A percentile compares a stretch with the other conserved stretches of the same genome.
phyloP scores from a whole-genome alignment of 2,329 filamentous ascomycete species.

The Colletotrichum cereale region DNA sequence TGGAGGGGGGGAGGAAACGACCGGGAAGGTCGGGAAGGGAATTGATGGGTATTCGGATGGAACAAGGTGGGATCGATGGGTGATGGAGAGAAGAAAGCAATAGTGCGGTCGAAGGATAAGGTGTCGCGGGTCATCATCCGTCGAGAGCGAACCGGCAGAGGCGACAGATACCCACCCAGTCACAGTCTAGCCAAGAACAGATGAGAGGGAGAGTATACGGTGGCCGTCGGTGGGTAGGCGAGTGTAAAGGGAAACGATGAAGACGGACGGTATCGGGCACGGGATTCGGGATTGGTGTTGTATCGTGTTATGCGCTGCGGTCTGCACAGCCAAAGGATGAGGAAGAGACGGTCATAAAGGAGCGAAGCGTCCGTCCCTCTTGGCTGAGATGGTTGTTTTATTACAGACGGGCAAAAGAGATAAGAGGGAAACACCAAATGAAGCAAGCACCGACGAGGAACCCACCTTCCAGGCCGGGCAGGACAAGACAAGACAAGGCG shows the following conservation, averaged over 20 bases:
- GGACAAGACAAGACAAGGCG: conserved; percentile 29
- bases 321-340: not conserved
- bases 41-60: not conserved
- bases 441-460: conserved; percentile 17
- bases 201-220: not conserved
- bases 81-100: conserved; percentile 9
- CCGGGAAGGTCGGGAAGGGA: not conserved
- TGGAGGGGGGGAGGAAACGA: not conserved
- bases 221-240: not conserved
- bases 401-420: not conserved
- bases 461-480: conserved; percentile 20
- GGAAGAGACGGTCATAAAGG: not conserved
- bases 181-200: conserved; percentile 12
- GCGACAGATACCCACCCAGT: not conserved
- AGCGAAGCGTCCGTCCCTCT: not conserved
- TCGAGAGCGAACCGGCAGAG: conserved; percentile 7
- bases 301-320: not conserved
- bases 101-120: not conserved
- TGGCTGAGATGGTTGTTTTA: not conserved
- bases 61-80: not conserved
- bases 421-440: not conserved
- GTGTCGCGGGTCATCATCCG: not conserved
- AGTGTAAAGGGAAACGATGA: not conserved
- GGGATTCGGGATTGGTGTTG: not conserved
- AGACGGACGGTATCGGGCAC: conserved; percentile 3